Conservation (phyloP, 768 basidiomycete genomes). For the Leccinum variicolor region DNA sequence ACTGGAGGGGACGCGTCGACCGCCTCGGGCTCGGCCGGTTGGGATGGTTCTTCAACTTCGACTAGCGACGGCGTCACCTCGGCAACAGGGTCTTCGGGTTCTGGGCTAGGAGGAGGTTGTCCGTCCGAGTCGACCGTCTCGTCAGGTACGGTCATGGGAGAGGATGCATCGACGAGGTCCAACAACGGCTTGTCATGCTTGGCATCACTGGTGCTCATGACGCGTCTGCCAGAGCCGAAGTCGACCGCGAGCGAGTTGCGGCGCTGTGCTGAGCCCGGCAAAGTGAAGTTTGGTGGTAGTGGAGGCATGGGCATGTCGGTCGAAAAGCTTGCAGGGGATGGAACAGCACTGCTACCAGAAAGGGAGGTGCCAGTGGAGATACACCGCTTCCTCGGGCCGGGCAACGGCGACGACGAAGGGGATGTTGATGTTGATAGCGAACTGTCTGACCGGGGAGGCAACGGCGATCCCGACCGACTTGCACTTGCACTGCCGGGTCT, state of each 20-base stretch:
- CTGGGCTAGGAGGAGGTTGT: not conserved
- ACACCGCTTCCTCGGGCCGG: constrained; percentile 26
- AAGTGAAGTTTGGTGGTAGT: constrained; percentile 17
- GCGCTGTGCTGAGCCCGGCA: constrained; percentile 3
- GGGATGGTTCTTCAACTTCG: not conserved
- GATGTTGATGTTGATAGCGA: constrained; percentile 4
- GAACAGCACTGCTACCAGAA: constrained; percentile 7
- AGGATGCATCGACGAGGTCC: constrained; percentile 2
- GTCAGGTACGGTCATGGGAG: not conserved
- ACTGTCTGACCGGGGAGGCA: constrained; percentile 10
- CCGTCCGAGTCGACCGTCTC: not conserved
- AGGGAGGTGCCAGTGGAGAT: constrained; percentile 27
- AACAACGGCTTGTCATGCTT: not conserved
- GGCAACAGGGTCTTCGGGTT: not conserved
- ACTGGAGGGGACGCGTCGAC: constrained; percentile 3
- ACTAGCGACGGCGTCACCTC: not conserved
- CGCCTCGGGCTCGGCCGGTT: not conserved
- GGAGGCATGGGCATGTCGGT: constrained; percentile 23
- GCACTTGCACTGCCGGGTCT: not conserved
- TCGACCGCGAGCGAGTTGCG: constrained; percentile 30
- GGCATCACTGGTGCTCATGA: constrained; percentile 12
- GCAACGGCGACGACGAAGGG: not conserved
- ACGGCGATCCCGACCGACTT: constrained; percentile 17
- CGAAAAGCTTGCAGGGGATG: constrained; percentile 1
- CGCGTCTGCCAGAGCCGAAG: constrained; percentile 22